phyloP scores from a whole-genome alignment of 306 rosid genomes.

The Vigna angularis region DNA sequence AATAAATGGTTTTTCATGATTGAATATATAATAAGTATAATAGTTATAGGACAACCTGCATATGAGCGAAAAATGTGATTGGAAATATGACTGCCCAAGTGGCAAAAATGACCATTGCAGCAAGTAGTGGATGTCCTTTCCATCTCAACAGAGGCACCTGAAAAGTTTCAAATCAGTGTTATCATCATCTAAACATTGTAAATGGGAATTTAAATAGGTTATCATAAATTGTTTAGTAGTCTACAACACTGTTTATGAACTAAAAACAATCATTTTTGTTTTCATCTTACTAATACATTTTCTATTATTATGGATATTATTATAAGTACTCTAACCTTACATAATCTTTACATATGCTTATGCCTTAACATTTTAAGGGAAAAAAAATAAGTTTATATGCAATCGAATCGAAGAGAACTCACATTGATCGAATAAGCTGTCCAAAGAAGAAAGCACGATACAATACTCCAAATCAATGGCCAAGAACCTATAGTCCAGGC shows the following conservation, averaged over 20 bases:
- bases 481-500: background rate
- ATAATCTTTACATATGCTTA: background rate
- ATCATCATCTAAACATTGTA: background rate
- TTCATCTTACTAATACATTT: no score
- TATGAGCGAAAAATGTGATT: background rate
- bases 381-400: background rate
- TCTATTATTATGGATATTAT: background rate
- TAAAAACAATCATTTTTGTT: no score
- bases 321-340: background rate
- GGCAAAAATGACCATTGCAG: background rate
- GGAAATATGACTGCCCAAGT: background rate
- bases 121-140: background rate
- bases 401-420: background rate
- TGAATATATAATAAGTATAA: background rate
- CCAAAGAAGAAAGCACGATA: background rate
- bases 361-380: background rate
- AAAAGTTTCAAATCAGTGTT: background rate
- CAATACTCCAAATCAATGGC: background rate
- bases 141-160: background rate
- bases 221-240: no score
- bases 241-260: no score
- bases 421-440: background rate
- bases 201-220: no score
- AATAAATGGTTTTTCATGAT: background rate
- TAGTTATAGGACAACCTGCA: background rate